phyloP scores from a whole-genome alignment of 345 rosid genomes.

The Limnanthes douglasii region DNA sequence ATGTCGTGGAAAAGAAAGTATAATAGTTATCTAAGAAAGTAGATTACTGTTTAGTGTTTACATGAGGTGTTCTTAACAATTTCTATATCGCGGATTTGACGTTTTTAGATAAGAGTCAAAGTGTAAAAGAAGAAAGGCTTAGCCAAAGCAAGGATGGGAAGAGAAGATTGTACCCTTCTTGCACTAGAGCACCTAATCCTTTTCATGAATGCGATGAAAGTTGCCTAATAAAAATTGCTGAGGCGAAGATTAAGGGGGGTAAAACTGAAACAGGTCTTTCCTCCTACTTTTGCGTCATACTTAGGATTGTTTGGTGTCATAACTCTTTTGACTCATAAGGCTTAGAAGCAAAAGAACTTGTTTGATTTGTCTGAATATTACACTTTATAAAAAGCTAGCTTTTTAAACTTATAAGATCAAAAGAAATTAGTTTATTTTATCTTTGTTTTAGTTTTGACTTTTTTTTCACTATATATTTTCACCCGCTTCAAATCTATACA shows the following conservation, averaged over 20 bases:
- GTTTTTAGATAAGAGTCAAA: constrained; percentile 19
- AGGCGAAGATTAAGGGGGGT: constrained; percentile 12
- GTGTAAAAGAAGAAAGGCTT: constrained; percentile 15
- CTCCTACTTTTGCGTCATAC: constrained; percentile 3
- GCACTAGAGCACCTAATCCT: constrained; percentile 39
- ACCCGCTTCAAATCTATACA: background rate
- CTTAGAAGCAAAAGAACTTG: too few relatives aligned
- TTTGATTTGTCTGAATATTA: too few relatives aligned
- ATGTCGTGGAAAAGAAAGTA: too few relatives aligned
- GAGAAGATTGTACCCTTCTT: constrained; percentile 21
- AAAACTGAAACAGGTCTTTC: constrained; percentile 31
- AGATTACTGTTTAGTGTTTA: too few relatives aligned
- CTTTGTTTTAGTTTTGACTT: too few relatives aligned
- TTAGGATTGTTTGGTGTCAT: too few relatives aligned
- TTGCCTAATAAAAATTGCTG: constrained; percentile 22
- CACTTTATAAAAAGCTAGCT: too few relatives aligned
- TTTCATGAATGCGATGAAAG: constrained; percentile 35
- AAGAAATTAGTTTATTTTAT: too few relatives aligned
- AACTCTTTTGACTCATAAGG: too few relatives aligned
- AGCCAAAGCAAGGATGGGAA: constrained; percentile 23
- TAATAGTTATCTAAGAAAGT: too few relatives aligned
- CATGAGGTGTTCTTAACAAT: background rate
- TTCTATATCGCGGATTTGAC: constrained; percentile 2
- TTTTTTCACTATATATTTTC: too few relatives aligned
- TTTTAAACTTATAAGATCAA: too few relatives aligned